Base-by-base conservation (phyloP, 805 yeast genomes). In the Jamesozyma piceae region DNA sequence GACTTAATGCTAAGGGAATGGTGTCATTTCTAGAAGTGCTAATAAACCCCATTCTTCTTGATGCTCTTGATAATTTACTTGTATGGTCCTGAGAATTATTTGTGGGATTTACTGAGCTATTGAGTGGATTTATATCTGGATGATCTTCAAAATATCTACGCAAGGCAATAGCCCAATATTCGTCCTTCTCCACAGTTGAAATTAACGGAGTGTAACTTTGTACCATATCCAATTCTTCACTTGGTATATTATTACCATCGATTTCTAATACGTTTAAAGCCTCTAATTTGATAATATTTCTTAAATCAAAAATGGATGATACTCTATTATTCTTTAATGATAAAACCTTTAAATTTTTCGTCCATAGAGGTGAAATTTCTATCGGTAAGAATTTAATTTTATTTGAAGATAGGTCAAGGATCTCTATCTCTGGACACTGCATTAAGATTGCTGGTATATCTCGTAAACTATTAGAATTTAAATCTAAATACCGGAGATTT, bases 21-120 rank as follows among this genome's bases (percentile, higher is more conserved):
- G 36, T 5, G 6, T 33, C 36, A 6, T 4, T 33, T 19, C 26
- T 33, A 15, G 35, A 21, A 21, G 43, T 46, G 33, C 48, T 54
- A 31, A 82, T 77, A 42, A 82, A 73, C 0, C 89, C 90, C 88
- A 80, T 82, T 48, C 90, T 67, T 54, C 82, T 77, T 0, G 85
- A 76, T 4, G 86, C 84, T 43, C 78, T 71, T n/a, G 82, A 72
- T 38, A 50, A 43, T 46, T 50, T 55, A 31, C 35, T 35, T 2
- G 14, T 18, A 10, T 32, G 14, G 14, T 41, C 37, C 36, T 35
- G 36, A 13, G 5, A 20, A 27, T 18, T 26, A 5, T 13, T 9
- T 4, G 5, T 17, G 27, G 13, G 24, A 8, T 17, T 36, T 6
- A 18, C 2, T 2, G 35, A 21, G 13, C 17, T 29, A 10, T 8